phyloP scores from a whole-genome alignment of 768 basidiomycete genomes.

The Boletus edulis region DNA sequence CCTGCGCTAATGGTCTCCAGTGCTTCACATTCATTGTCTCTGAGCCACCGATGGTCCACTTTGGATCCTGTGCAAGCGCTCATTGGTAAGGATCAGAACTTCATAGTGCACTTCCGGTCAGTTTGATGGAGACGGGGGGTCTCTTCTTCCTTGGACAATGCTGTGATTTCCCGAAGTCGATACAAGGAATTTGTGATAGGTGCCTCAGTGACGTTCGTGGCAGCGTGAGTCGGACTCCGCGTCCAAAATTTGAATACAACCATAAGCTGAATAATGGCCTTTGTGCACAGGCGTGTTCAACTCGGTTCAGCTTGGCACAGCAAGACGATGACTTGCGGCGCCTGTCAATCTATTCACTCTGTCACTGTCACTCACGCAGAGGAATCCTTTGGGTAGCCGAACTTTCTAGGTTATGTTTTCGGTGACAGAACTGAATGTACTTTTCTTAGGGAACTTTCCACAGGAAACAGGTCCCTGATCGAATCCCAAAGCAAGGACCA shows the following conservation, averaged over 20 bases:
- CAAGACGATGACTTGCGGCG: too few species aligned
- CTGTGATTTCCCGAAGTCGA: too few species aligned
- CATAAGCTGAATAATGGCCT: too few species aligned
- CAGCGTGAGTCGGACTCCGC: background rate
- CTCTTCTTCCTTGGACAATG: background rate
- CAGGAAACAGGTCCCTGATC: background rate
- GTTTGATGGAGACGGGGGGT: too few species aligned
- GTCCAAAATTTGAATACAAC: background rate
- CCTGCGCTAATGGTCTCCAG: background rate
- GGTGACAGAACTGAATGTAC: background rate
- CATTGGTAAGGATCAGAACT: background rate
- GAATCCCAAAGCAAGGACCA: too few species aligned
- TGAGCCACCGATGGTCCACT: background rate
- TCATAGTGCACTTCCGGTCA: background rate
- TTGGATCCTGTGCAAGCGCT: background rate
- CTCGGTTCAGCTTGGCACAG: background rate
- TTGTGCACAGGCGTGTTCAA: too few species aligned
- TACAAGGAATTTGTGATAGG: too few species aligned
- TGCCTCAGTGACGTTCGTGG: too few species aligned
- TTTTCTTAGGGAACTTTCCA: background rate
- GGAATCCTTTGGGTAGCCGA: background rate
- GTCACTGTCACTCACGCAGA: background rate
- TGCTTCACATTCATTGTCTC: background rate
- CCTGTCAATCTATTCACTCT: background rate
- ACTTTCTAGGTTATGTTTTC: too few species aligned